These are phyloP conservation scores for Hirsutella thompsonii DNA, from an alignment of 2,329 filamentous ascomycete species.

Conservation along the genomic window DNA sequence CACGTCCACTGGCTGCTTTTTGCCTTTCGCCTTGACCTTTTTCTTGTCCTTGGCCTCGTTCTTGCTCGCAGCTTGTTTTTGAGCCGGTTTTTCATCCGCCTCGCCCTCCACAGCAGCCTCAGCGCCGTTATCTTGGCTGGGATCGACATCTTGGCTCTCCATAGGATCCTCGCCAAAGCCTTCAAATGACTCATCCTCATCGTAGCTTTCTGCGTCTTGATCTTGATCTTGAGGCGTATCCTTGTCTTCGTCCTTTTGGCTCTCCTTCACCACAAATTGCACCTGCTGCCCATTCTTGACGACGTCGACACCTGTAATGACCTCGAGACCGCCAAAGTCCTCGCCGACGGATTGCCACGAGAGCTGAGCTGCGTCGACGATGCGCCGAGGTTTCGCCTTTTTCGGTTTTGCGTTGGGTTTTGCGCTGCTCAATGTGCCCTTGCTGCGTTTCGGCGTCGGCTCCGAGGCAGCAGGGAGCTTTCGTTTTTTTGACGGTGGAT, in stretches of 20 bases:
- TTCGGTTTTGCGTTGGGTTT: conserved; percentile 2
- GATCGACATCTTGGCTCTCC: conserved; percentile 18
- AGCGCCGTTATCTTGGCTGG: conserved; percentile 18
- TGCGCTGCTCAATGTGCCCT: conserved; percentile 9
- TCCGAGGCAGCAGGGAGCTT: conserved; percentile 20
- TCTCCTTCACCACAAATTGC: conserved; percentile 35
- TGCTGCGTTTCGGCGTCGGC: conserved; percentile 23
- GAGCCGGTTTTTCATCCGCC: conserved; percentile 12
- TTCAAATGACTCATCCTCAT: conserved; percentile 43
- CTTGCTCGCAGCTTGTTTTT: conserved; percentile 13
- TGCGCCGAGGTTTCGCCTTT: conserved; percentile 9
- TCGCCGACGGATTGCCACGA: conserved; percentile 71
- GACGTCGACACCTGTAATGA: conserved; percentile 85
- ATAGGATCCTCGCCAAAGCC: conserved; percentile 44
- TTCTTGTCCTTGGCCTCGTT: conserved; percentile 14
- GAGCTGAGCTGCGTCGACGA: conserved; percentile 34
- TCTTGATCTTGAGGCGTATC: conserved; percentile 4
- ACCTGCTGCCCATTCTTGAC: conserved; percentile 49
- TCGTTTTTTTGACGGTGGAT: conserved; percentile 21
- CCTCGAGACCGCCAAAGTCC: conserved; percentile 84
- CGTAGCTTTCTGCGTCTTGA: not conserved
- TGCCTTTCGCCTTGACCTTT: conserved; percentile 20
- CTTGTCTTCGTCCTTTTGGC: conserved; percentile 7
- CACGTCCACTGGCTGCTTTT: conserved; percentile 15
- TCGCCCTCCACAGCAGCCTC: conserved; percentile 16